These are phyloP conservation scores for Pythium diclinum DNA, from an alignment of 352 stramenopile species.

Conservation along the genomic window DNA sequence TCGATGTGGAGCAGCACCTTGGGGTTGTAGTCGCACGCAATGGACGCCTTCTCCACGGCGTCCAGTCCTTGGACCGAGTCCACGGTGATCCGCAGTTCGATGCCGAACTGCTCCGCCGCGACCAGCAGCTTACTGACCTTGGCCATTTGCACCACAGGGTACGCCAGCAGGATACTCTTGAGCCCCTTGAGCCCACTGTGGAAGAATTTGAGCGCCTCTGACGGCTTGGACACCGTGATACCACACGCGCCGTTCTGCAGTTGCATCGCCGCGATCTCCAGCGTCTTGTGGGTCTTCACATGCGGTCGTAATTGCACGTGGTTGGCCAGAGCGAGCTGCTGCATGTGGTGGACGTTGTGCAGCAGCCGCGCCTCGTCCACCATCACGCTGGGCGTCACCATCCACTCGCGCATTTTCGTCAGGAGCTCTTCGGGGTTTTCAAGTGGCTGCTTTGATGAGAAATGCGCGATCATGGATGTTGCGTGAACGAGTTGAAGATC, in stretches of 20 bases:
- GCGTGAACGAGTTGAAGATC: not conserved
- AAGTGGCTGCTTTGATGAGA: not conserved
- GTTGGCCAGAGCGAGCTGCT: slow-evolving; percentile 42
- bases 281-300: slow-evolving; percentile 76
- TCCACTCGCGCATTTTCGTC: slow-evolving; percentile 42
- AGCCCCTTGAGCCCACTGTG: slow-evolving; percentile 40
- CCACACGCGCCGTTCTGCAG: slow-evolving; percentile 50
- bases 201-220: slow-evolving; percentile 65
- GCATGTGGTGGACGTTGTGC: slow-evolving; percentile 70
- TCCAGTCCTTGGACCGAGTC: slow-evolving; percentile 55
- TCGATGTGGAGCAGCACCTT: slow-evolving; percentile 73
- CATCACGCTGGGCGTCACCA: slow-evolving; percentile 60
- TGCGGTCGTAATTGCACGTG: slow-evolving; percentile 61
- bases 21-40: slow-evolving; percentile 36
- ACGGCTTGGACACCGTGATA: slow-evolving; percentile 67
- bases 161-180: slow-evolving; percentile 58
- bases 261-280: slow-evolving; percentile 59
- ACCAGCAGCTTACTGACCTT: slow-evolving; percentile 58
- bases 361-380: slow-evolving; percentile 54
- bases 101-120: slow-evolving; percentile 37
- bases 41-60: slow-evolving; percentile 48
- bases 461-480: not conserved
- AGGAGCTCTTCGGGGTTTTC: not conserved
- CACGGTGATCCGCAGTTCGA: slow-evolving; percentile 60
- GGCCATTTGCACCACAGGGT: slow-evolving; percentile 57